phyloP scores from a whole-genome alignment of 2,329 filamentous ascomycete genomes.

The Botryotinia globosa region DNA sequence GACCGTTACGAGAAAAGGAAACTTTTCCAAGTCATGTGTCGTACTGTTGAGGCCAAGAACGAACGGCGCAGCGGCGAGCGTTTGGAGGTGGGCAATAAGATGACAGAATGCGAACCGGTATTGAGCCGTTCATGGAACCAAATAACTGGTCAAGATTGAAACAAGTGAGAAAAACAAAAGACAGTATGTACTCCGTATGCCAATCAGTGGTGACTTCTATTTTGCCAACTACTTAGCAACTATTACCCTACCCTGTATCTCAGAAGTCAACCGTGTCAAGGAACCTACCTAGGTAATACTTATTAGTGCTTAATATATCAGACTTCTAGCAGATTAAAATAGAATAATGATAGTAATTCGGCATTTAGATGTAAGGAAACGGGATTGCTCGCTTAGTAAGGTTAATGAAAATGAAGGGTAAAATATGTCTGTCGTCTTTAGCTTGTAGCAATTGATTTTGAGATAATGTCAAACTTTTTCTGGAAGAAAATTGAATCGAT shows the following conservation, averaged over 20 bases:
- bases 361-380: background rate
- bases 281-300: too few relatives aligned
- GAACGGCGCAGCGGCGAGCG: background rate
- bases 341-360: background rate
- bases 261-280: background rate
- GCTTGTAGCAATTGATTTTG: background rate
- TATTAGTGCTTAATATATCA: background rate
- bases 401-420: conserved; percentile 6
- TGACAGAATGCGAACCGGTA: background rate
- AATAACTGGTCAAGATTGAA: background rate
- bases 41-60: background rate
- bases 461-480: too few relatives aligned
- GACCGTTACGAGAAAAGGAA: background rate
- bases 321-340: too few relatives aligned
- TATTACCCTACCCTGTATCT: background rate
- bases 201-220: background rate
- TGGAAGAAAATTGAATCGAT: too few relatives aligned
- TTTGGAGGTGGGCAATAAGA: background rate
- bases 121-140: conserved; percentile 2
- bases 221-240: background rate
- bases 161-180: background rate
- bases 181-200: too few relatives aligned
- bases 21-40: background rate
- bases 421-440: background rate
- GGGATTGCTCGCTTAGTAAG: background rate